Percentiles rank a stretch among this genome's conserved stretches.
These are phyloP conservation scores for Chalciporus sphaerocephalus DNA, from an alignment of 768 basidiomycete species.

Conservation along the genomic window DNA sequence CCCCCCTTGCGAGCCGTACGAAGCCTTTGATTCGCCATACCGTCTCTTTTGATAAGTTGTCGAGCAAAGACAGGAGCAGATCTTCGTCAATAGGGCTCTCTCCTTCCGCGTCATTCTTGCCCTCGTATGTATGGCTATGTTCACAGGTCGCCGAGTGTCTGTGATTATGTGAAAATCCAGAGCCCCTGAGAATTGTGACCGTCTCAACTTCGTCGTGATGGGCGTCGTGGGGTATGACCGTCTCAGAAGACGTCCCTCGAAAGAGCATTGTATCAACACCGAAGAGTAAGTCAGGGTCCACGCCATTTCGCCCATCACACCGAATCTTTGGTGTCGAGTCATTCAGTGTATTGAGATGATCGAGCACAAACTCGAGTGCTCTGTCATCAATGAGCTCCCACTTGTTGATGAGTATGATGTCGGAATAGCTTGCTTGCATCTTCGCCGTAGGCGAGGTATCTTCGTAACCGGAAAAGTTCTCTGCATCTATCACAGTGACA, in stretches of 20 bases:
- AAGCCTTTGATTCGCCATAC: constrained; percentile 89
- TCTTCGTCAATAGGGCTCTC: constrained; percentile 32
- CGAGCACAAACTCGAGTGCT: constrained; percentile 74
- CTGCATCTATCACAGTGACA: constrained; percentile 85
- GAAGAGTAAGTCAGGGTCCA: constrained; percentile 78
- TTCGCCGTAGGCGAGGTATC: constrained; percentile 88
- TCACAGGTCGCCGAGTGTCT: constrained; percentile 9
- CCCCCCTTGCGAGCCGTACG: constrained; percentile 44
- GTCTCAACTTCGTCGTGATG: constrained; percentile 89
- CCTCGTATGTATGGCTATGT: not conserved
- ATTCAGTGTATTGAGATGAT: constrained; percentile 86
- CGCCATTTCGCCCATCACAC: constrained; percentile 57
- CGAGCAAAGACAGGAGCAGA: constrained; percentile 45
- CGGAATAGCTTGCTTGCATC: constrained; percentile 95
- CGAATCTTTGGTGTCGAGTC: constrained; percentile 84
- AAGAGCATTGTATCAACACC: constrained; percentile 88
- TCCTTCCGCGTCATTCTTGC: constrained; percentile 6
- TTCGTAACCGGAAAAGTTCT: constrained; percentile 91
- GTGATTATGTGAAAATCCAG: constrained; percentile 20
- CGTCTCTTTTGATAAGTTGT: constrained; percentile 55
- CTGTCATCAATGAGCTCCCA: constrained; percentile 82
- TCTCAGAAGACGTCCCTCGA: constrained; percentile 17
- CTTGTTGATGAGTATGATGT: constrained; percentile 88
- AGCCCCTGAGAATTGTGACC: constrained; percentile 53
- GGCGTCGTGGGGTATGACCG: constrained; percentile 11